phyloP scores from a whole-genome alignment of 2,329 filamentous ascomycete genomes.

The Calonectria crousiana region DNA sequence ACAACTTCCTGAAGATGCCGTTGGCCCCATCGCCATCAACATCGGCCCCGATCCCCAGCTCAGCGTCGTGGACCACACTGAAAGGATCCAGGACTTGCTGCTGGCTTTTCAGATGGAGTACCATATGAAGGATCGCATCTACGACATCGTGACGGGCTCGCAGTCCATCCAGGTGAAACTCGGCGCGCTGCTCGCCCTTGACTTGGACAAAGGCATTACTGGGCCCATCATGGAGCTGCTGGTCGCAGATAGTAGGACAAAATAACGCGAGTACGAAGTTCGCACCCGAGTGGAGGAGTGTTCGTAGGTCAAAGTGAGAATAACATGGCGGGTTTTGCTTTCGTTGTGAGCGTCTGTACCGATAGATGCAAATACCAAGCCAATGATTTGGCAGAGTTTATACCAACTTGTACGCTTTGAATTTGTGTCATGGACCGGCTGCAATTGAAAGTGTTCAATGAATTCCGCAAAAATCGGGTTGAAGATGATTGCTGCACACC shows the following conservation, averaged over 20 bases:
- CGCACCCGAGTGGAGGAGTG: not conserved
- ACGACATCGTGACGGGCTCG: not conserved
- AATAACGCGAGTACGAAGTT: not conserved
- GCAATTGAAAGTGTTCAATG: not conserved
- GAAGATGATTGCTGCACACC: not conserved
- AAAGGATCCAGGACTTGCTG: not conserved
- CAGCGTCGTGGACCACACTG: not conserved
- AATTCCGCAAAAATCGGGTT: not conserved
- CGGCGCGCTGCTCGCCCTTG: not conserved
- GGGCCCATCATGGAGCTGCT: conserved; percentile 7
- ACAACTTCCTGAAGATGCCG: not conserved
- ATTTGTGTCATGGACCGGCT: not conserved
- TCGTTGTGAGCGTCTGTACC: not conserved
- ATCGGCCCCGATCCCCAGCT: not conserved
- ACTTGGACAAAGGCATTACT: not conserved
- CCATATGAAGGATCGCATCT: conserved; percentile 5
- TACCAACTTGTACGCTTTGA: not conserved
- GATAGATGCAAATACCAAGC: not conserved
- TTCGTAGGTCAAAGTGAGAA: not conserved
- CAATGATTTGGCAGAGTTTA: not conserved
- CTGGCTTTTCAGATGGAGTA: conserved; percentile 5
- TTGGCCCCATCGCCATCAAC: not conserved
- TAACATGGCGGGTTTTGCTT: not conserved
- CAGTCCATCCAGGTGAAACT: not conserved
- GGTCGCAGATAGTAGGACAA: not conserved